Evolutionary conservation across 306 rosid genomes (phyloP), one percentile per base, ranked within the genome.

Genomic region (Elaeagnus macrophylla): DNA sequence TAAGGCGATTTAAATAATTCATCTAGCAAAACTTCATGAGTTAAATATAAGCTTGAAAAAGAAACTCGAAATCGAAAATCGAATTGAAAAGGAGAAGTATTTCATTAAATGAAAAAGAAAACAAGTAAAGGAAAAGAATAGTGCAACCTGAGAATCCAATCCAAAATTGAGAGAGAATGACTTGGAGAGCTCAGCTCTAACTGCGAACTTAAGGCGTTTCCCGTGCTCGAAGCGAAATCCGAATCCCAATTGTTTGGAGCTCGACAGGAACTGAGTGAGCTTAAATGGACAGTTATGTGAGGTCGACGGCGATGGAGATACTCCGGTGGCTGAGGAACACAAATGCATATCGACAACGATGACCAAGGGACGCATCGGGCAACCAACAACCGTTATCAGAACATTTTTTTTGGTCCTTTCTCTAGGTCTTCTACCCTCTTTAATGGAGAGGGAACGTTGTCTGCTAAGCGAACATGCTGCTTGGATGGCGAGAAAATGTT

Each of bases 161-260:
- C 67, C 83, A 67, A 75, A 76, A 57, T 72, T 57, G 39, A 75
- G 52, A 62, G 85, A 75, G 39, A 67, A 62, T 0, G 81, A 51
- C 59, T 69, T 78, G 12, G 96, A 82, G 17, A 82, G 80, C 65
- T 84, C 80, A 45, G 96, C 89, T 60, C 67, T 64, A 79, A 76
- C 65, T 37, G 74, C 77, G 54, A 91, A 82, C 66, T 79, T 86
- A 41, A 82, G 46, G 40, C 73, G 86, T 66, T 67, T 55, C 49
- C 69, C 69, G 55, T 64, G 53, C 60, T 62, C 63, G 67, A 68
- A 65, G 37, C 78, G 66, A 67, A 68, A 57, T 14, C 70, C 73
- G 69, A 76, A 69, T 8, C 75, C 51, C 46, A 65, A 56, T 25
- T 68, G 58, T 63, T 50, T 67, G 68, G 64, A 32, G 57, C 56